Base-by-base conservation (phyloP, 768 basidiomycete species). In the Hebeloma cylindrosporum region DNA sequence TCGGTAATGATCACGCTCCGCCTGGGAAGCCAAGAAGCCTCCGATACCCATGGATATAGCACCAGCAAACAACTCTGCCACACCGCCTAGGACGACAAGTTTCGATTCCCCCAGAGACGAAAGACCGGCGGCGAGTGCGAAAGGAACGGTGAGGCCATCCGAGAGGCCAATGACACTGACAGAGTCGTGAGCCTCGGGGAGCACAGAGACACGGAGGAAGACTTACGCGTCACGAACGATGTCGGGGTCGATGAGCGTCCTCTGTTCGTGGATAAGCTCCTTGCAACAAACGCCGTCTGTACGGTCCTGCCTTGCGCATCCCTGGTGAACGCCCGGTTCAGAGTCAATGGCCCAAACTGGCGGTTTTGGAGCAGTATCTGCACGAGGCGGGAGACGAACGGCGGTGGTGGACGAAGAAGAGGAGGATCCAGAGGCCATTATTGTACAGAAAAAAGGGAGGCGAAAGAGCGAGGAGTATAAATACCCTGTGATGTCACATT, bases 21-120 rank as follows among this genome's bases (percentile, higher is more conserved):
- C 87, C 66, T 99, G 91, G 1, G 94, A 93, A 2, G 93, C 93
- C 37, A 99, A 84, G 77, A 95, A 97, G 14, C 95, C 95, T 41
- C 96, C 96, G 29, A 99, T 88, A 49, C 96, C 96, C 95, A 99
- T 99, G 2, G 89, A 93, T 34, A 98, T 89, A 9, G 94, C 90
- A 5, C 96, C 96, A 1, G 94, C 92, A 45, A 95, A 91, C 53
- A 99, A 84, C 63, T 99, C 96, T 1, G 96, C 95, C 26, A 96
- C 70, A 11, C 96, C 96, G 42, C 93, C 95, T 21, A 95, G 78
- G 37, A 95, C 86, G 51, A 99, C 96, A n/a, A 97, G 77, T 43
- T 77, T 82, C 5, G 91, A 93, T 47, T 88, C 83, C 35, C 94
- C 94, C 28, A 96, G 76, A 8, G 93, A 86, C 8, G 89, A 88